Evolutionary conservation across 2,329 filamentous ascomycete genomes (phyloP).

Genomic region (Stromatinia cepivora): DNA sequence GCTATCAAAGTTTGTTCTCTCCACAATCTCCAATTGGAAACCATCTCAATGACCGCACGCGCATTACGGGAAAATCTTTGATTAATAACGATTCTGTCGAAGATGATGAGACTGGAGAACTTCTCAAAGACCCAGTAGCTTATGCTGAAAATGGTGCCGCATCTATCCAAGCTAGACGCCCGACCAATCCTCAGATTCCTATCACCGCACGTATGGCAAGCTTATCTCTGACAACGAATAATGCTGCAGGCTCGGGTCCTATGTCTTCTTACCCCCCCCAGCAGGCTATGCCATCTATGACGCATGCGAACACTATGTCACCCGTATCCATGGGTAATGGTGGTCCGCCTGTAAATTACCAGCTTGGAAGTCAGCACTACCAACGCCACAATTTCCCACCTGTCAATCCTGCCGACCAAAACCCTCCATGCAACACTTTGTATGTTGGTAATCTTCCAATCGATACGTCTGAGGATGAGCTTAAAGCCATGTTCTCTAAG

Average conservation of each 20-base stretch:
- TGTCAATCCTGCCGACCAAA: slow-evolving; percentile 92
- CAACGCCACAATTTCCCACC: slow-evolving; percentile 72
- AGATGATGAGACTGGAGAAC: slow-evolving; percentile 69
- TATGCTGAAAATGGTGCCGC: slow-evolving; percentile 70
- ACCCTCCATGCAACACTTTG: slow-evolving; percentile 95
- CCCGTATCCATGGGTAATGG: slow-evolving; percentile 53
- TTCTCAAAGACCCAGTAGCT: slow-evolving; percentile 71
- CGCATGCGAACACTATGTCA: slow-evolving; percentile 51
- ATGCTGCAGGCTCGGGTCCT: slow-evolving; percentile 44
- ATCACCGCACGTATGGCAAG: slow-evolving; percentile 62
- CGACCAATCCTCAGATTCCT: slow-evolving; percentile 71
- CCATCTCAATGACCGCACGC: slow-evolving; percentile 61
- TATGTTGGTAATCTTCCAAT: slow-evolving; percentile 97
- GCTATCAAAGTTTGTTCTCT: slow-evolving; percentile 67
- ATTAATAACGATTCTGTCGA: slow-evolving; percentile 69
- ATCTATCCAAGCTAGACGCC: slow-evolving; percentile 57
- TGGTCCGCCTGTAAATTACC: slow-evolving; percentile 50
- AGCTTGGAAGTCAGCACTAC: slow-evolving; percentile 57
- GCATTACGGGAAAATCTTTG: slow-evolving; percentile 66
- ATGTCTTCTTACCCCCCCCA: slow-evolving; percentile 33
- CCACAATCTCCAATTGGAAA: slow-evolving; percentile 73
- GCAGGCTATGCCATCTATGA: slow-evolving; percentile 38
- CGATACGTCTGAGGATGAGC: slow-evolving; percentile 90
- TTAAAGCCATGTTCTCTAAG: slow-evolving; percentile 90
- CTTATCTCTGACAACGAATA: slow-evolving; percentile 70